Base-by-base conservation (phyloP, 257 asterid genomes). In the Leonotis leonurus region DNA sequence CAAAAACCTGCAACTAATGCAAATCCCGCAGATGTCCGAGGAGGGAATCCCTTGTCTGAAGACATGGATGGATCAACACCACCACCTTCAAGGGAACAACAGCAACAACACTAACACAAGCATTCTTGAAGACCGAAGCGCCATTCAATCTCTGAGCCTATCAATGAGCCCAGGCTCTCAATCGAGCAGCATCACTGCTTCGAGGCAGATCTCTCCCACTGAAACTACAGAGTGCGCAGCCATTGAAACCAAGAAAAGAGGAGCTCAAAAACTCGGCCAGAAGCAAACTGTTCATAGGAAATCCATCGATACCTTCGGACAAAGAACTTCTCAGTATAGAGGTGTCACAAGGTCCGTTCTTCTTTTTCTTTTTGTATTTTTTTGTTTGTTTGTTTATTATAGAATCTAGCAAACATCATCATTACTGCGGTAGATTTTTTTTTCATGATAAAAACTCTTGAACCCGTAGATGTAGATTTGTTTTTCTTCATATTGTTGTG, bases 271-370 rank as follows among this genome's bases (percentile, higher is more conserved):
- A 37, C 51, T 78, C 30, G 78, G 64, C 2, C 83, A 40, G 35
- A 80, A 84, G 58, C 94, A 78, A 30, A 75, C 96, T 64, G 88
- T 85, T 40, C 98, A 91, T 44, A 78, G 98, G 72, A 91, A 88
- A 73, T 91, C 96, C n/a, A 83, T 88, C 2, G 95, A 88, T 65
- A 91, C 98, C 21, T 91, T 91, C 60, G 98, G 98, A 4, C 98
- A 91, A 48, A 86, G 98, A 67, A 91, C 98, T 0, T 91, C 98
- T 54, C 98, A 91, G 93, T 91, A 84, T 54, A 80, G 98, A 84
- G 98, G 98, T 14, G 96, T 91, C 18, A 88, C 96, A 12, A 86
- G 96, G 96, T 91, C 32, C 29, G 58, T n/a, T n/a, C n/a, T n/a
- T n/a, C n/a, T n/a, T n/a, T 10, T 21, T 6, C 3, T 13, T 8